phyloP scores from a whole-genome alignment of 176 grass and related monocot species.

The Pharus latifolius region DNA sequence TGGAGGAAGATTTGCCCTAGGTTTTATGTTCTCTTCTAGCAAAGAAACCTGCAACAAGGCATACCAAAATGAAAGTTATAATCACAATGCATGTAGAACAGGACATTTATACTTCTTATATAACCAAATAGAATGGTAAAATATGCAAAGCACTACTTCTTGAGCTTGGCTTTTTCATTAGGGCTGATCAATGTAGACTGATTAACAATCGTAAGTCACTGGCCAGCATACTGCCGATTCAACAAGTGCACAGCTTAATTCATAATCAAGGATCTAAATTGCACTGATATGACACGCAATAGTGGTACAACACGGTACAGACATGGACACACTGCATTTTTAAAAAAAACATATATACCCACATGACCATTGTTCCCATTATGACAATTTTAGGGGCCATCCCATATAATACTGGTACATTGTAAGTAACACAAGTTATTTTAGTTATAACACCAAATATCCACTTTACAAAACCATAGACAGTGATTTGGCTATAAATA shows the following conservation, averaged over 20 bases:
- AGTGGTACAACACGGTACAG: background rate
- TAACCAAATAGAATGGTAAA: background rate
- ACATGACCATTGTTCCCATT: no score
- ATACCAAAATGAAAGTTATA: constrained; percentile 1
- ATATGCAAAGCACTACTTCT: background rate
- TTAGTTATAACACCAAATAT: background rate
- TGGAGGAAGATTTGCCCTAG: constrained; percentile 68
- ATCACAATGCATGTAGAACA: background rate
- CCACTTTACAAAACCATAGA: no score
- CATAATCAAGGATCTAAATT: no score
- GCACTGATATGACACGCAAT: background rate
- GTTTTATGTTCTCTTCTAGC: constrained; percentile 81
- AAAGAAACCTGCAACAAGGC: constrained; percentile 60
- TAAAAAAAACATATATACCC: no score
- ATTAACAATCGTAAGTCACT: background rate
- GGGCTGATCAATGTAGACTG: no score
- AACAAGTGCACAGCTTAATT: background rate
- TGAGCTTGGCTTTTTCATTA: no score
- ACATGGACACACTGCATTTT: no score
- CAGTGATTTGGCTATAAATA: no score
- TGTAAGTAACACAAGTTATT: no score
- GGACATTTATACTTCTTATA: background rate
- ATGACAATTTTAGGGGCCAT: no score
- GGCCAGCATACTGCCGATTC: background rate
- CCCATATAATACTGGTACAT: no score